phyloP scores from a whole-genome alignment of 495 filamentous ascomycete species.

The Aspergillus incahuasiensis region DNA sequence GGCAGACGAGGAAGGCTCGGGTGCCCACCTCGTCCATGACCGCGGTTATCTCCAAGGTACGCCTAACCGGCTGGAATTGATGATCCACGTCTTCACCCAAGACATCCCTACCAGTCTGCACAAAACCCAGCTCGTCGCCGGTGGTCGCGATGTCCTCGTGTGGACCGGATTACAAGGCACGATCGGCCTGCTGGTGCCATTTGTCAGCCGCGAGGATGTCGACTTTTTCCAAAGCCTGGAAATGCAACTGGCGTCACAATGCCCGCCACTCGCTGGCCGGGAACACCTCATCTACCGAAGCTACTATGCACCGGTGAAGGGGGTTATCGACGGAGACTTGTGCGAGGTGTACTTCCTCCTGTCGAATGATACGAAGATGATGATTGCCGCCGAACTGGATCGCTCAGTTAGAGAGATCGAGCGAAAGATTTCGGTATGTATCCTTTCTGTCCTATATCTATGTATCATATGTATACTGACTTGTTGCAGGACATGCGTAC shows the following conservation, averaged over 20 bases:
- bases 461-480: conserved; percentile 24
- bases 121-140: conserved; percentile 85
- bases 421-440: conserved; percentile 80
- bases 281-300: conserved; percentile 93
- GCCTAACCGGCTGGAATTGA: conserved; percentile 74
- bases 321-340: conserved; percentile 95
- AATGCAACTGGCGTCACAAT: conserved; percentile 75
- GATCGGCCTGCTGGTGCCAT: conserved; percentile 86
- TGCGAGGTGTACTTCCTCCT: conserved; percentile 86
- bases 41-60: conserved; percentile 84
- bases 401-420: conserved; percentile 87
- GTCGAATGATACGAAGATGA: conserved; percentile 81
- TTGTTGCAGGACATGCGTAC: conserved; percentile 73
- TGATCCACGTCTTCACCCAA: conserved; percentile 84
- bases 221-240: conserved; percentile 97
- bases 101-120: conserved; percentile 88
- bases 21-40: conserved; percentile 83
- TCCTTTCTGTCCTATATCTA: conserved; percentile 19
- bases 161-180: conserved; percentile 96
- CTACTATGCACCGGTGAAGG: conserved; percentile 97
- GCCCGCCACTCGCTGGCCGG: conserved; percentile 80
- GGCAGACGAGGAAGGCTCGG: conserved; percentile 86
- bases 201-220: conserved; percentile 83
- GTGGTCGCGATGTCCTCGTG: conserved; percentile 83
- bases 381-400: conserved; percentile 90